Evolutionary conservation across 768 basidiomycete species (phyloP).

Genomic region (Boletellus emodensis): DNA sequence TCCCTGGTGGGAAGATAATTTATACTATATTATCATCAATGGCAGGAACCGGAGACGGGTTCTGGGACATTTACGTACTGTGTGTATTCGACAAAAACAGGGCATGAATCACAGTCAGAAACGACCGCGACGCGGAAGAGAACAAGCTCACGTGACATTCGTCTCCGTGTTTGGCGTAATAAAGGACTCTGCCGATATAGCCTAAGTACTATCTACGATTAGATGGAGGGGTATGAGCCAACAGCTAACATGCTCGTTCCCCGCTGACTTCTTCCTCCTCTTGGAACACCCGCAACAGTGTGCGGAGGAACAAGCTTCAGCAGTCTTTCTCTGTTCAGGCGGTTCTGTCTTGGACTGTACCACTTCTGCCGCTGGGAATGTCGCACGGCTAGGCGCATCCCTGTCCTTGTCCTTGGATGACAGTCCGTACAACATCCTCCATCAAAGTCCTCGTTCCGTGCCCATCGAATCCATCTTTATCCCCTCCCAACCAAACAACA

Average conservation of each 20-base stretch:
- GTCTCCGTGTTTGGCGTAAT: no score
- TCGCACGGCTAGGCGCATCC: background rate
- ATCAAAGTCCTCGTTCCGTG: conserved; percentile 29
- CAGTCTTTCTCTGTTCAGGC: background rate
- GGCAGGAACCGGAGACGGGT: no score
- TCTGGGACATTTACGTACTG: no score
- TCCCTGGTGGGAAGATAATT: no score
- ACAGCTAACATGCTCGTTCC: background rate
- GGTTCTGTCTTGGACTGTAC: background rate
- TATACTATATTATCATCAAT: no score
- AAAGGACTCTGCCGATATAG: no score
- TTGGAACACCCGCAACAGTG: conserved; percentile 3
- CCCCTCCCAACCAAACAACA: conserved; percentile 44
- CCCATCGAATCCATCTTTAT: conserved; percentile 42
- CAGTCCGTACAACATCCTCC: conserved; percentile 34
- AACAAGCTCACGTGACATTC: no score
- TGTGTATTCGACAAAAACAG: no score
- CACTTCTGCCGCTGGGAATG: background rate
- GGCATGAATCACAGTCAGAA: no score
- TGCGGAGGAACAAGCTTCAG: background rate
- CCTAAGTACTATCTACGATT: no score
- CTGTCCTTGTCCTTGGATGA: background rate
- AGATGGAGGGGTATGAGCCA: no score
- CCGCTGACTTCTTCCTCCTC: background rate
- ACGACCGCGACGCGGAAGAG: no score